Conservation (phyloP, 1,284 basidiomycete genomes). For the Gymnopus androsaceus region DNA sequence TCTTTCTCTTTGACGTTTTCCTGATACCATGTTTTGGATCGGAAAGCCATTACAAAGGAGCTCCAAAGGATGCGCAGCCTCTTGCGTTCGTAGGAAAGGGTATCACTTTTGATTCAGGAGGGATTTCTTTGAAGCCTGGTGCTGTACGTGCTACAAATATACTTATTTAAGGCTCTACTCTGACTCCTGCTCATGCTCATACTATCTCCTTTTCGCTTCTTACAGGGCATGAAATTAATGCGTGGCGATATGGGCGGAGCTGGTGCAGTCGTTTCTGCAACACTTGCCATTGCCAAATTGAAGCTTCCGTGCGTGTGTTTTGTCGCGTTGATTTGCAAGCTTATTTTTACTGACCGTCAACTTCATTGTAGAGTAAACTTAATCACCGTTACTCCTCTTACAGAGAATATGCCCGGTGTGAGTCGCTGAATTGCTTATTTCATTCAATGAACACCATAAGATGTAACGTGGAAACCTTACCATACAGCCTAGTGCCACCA, state of each 20-base stretch:
- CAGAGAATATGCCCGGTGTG: conserved; percentile 83
- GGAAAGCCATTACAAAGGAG: conserved; percentile 83
- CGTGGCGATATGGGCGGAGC: conserved; percentile 89
- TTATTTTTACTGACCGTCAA: not conserved
- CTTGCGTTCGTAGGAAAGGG: conserved; percentile 87
- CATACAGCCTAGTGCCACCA: conserved; percentile 71
- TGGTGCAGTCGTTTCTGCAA: conserved; percentile 73
- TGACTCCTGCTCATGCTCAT: too few species aligned
- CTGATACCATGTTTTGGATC: not conserved
- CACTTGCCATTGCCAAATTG: conserved; percentile 80
- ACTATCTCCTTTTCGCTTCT: not conserved
- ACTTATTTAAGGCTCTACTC: conserved; percentile 11
- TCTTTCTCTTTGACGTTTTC: not conserved
- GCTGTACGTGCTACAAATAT: conserved; percentile 52
- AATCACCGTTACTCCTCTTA: conserved; percentile 71
- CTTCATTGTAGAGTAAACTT: conserved; percentile 64
- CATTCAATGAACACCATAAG: too few species aligned
- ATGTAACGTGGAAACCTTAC: not conserved
- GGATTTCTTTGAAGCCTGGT: conserved; percentile 82
- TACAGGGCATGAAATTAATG: conserved; percentile 78
- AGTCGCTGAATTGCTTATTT: not conserved
- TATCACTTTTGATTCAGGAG: conserved; percentile 88
- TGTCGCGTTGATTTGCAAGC: conserved; percentile 24
- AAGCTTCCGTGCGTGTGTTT: conserved; percentile 80
- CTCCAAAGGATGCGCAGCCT: conserved; percentile 56